Conservation (phyloP, 768 basidiomycete genomes). For the Pleurotus platypus region DNA sequence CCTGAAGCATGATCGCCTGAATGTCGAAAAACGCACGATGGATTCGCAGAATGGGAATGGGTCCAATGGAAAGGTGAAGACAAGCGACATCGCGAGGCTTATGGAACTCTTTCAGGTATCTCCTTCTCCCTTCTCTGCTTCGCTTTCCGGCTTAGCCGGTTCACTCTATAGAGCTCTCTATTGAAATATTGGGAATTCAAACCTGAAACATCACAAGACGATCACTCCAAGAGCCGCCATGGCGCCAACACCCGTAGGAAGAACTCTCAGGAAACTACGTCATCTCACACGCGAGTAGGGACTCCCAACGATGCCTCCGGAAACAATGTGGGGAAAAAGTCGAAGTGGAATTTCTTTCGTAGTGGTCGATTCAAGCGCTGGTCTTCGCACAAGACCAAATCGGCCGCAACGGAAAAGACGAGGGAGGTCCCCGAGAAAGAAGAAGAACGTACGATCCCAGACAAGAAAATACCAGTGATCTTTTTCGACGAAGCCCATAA, state of each 20-base stretch:
- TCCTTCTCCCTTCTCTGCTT: background rate
- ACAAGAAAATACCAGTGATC: constrained; percentile 73
- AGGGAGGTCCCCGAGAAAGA: constrained; percentile 23
- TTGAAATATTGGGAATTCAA: constrained; percentile 73
- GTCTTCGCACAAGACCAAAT: constrained; percentile 14
- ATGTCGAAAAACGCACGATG: constrained; percentile 58
- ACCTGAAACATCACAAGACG: constrained; percentile 26
- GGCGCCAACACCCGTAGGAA: constrained; percentile 19
- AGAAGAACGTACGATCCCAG: constrained; percentile 26
- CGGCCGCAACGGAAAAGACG: constrained; percentile 15
- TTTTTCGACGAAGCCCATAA: constrained; percentile 88
- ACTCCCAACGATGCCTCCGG: background rate
- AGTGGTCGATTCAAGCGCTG: background rate
- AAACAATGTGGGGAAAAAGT: background rate
- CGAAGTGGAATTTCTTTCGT: constrained; percentile 9
- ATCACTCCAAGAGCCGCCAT: constrained; percentile 20
- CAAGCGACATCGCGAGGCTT: constrained; percentile 76
- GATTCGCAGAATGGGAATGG: constrained; percentile 38
- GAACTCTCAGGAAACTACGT: constrained; percentile 10
- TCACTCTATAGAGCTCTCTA: constrained; percentile 50
- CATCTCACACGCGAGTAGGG: constrained; percentile 6
- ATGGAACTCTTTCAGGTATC: constrained; percentile 82
- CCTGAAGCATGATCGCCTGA: constrained; percentile 69
- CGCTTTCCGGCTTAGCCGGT: background rate
- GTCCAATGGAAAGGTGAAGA: constrained; percentile 51